A percentile compares a stretch with the other conserved stretches of the same genome.
phyloP scores from a whole-genome alignment of 1,139 yeast genomes.

The Scheffersomyces lignicola region DNA sequence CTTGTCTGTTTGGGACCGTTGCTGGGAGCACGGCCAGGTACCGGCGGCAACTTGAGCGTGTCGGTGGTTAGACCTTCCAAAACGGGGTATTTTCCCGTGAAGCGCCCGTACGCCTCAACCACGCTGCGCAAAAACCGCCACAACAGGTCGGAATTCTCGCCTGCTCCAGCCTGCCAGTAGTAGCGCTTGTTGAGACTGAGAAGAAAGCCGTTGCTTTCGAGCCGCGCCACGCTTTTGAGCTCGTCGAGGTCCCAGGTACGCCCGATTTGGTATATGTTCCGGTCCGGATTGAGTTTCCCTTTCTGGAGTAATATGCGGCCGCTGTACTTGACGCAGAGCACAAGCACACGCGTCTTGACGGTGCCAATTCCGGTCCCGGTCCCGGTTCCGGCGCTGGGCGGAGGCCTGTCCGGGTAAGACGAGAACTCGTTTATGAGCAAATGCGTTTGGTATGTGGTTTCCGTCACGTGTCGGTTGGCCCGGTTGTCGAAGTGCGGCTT shows the following conservation, averaged over 20 bases:
- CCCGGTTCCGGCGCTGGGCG: slow-evolving; percentile 34
- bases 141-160: slow-evolving; percentile 63
- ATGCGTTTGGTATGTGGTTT: slow-evolving; percentile 40
- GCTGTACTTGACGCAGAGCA: slow-evolving; percentile 39
- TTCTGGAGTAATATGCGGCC: slow-evolving; percentile 80
- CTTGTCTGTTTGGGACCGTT: too few species aligned
- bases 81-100: slow-evolving; percentile 65
- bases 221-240: slow-evolving; percentile 54
- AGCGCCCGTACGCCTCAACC: slow-evolving; percentile 63
- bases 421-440: slow-evolving; percentile 40
- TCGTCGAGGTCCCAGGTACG: slow-evolving; percentile 90
- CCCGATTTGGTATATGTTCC: slow-evolving; percentile 78
- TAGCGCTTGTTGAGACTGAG: slow-evolving; percentile 73
- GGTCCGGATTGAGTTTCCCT: slow-evolving; percentile 77
- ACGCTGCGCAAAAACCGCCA: slow-evolving; percentile 60
- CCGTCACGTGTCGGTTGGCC: slow-evolving; percentile 30
- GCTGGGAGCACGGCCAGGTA: slow-evolving; percentile 17
- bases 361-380: slow-evolving; percentile 31
- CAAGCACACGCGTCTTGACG: slow-evolving; percentile 41
- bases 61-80: slow-evolving; percentile 41
- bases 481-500: slow-evolving; percentile 26
- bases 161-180: slow-evolving; percentile 86
- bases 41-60: slow-evolving; percentile 37
- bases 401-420: slow-evolving; percentile 39
- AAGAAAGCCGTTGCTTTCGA: slow-evolving; percentile 56